Evolutionary conservation across 2,329 filamentous ascomycete genomes (phyloP).

Genomic region (Tolypocladium endophyticum): DNA sequence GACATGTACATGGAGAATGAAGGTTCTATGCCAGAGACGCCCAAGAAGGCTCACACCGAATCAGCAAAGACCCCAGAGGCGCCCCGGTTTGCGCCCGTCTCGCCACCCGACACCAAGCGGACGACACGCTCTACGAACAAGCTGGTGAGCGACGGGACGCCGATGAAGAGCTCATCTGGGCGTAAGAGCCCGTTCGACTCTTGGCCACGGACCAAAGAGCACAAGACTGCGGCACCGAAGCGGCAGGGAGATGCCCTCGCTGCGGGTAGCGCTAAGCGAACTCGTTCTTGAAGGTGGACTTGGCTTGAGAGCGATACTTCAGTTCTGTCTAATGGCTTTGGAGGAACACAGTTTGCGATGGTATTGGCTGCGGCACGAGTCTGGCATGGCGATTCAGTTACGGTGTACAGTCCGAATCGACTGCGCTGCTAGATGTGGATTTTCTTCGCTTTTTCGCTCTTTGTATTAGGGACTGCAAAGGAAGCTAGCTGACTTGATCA

Average conservation of each 20-base stretch:
- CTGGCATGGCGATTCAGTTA: background rate
- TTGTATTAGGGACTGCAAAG: background rate
- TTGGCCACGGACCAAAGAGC: slow-evolving; percentile 56
- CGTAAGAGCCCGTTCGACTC: slow-evolving; percentile 52
- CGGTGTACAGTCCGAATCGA: background rate
- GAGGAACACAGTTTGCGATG: background rate
- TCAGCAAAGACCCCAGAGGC: slow-evolving; percentile 39
- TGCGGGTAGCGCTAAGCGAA: slow-evolving; percentile 22
- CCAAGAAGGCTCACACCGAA: slow-evolving; percentile 21
- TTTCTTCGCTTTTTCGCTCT: slow-evolving; percentile 2
- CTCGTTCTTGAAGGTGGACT: slow-evolving; percentile 17
- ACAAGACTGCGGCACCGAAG: slow-evolving; percentile 30
- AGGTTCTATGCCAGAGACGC: slow-evolving; percentile 19
- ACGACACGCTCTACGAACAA: slow-evolving; percentile 47
- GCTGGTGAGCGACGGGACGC: slow-evolving; percentile 29
- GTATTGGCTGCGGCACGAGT: background rate
- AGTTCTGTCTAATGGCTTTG: background rate
- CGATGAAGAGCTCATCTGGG: slow-evolving; percentile 25
- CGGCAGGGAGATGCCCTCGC: slow-evolving; percentile 24
- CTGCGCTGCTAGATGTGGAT: slow-evolving; percentile 3
- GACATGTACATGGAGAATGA: slow-evolving; percentile 24
- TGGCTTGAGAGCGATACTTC: background rate
- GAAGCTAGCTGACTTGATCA: background rate
- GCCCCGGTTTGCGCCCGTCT: slow-evolving; percentile 44
- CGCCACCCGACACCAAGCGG: slow-evolving; percentile 52